Evolutionary conservation across 441 rosid species (phyloP), one percentile per base, ranked within the genome.

Genomic region (Arabidopsis hybrid): DNA sequence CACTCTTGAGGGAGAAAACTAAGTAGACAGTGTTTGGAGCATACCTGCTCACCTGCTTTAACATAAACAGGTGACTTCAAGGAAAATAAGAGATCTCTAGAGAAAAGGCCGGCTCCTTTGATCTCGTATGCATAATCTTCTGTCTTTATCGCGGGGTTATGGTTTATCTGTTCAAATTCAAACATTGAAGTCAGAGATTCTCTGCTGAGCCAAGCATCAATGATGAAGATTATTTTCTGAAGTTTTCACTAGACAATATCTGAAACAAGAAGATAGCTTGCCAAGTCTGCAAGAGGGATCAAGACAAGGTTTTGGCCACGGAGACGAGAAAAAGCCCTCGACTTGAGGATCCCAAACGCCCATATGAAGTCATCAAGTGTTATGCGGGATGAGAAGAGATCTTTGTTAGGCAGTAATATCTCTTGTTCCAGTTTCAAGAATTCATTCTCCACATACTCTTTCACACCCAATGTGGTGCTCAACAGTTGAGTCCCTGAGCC

Each of bases 291-390:
- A 51, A 92, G 86, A 74, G 97, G 99, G 73, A 91, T 79, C 82
- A 95, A 77, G 76, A 89, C 95, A 61, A 95, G 97, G 77, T 89
- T 83, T 82, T 92, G 91, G 67, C 91, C 99, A 46, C 89, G 93
- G 64, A 92, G 95, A 46, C 89, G 90, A 29, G 99, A 86, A 81
- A 91, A 95, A 35, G 98, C 90, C 75, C 99, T 86, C 10, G 98
- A 95, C 78, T 84, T 84, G 46, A 95, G 97, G 72, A 92, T 87
- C 74, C 97, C 96, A 74, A 89, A 92, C 6, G 98, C 99, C 99
- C 99, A 91, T 5, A 81, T 72, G 79, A 95, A 91, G 75, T 88
- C 93, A 53, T 86, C 88, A 18, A 75, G 75, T 38, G 97, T 84
- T 67, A 91, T 76, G 70, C 81, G 71, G 36, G 83, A 77, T 38